Evolutionary conservation across 2,329 filamentous ascomycete species (phyloP).

Genomic region (Juglanconis oblonga): DNA sequence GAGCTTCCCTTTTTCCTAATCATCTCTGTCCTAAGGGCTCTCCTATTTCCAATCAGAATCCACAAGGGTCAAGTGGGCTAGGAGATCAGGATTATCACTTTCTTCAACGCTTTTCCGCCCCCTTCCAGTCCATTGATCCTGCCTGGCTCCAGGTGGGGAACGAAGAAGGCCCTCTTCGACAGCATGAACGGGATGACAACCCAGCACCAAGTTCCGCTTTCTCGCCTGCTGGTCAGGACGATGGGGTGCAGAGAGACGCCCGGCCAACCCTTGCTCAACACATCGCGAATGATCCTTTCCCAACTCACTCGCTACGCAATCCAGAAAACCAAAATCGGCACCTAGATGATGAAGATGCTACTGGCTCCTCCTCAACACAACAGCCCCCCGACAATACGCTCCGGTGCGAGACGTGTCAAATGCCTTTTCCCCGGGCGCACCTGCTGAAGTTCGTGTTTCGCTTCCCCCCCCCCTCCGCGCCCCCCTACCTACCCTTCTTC

Average conservation of each 20-base stretch:
- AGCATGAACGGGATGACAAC: neutral
- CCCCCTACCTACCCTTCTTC: no score
- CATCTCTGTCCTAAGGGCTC: neutral
- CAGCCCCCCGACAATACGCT: neutral
- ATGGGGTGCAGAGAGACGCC: neutral
- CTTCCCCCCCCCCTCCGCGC: no score
- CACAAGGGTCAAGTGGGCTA: neutral
- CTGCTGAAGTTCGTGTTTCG: neutral
- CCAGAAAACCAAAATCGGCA: neutral
- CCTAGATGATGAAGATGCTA: neutral
- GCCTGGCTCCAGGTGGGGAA: conserved; percentile 3
- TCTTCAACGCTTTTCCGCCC: neutral
- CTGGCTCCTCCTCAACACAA: neutral
- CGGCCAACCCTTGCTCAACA: neutral
- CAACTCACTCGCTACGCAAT: neutral
- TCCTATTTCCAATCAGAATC: neutral
- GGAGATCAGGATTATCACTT: neutral
- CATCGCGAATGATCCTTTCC: neutral
- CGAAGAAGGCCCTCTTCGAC: neutral
- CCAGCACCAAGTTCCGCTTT: neutral
- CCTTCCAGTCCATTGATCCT: neutral
- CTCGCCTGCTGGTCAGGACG: conserved; percentile 3
- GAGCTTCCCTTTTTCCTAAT: neutral
- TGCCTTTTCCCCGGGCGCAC: neutral
- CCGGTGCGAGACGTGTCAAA: neutral